Evolutionary conservation across 768 basidiomycete genomes (phyloP).

Genomic region (Filobasidium floriforme): DNA sequence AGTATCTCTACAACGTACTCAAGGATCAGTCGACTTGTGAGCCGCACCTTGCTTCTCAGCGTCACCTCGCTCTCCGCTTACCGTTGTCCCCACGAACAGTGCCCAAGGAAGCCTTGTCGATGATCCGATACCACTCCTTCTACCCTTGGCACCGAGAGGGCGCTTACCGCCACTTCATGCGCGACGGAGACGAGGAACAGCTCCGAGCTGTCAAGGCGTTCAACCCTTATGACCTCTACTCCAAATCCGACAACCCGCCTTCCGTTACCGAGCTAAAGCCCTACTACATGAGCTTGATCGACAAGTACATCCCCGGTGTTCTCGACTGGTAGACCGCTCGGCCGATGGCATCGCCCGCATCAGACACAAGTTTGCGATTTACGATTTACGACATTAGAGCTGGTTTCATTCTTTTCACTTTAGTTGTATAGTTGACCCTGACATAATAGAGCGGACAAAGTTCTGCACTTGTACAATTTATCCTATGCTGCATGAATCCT

Average conservation of each 20-base stretch:
- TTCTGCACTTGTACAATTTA: no score
- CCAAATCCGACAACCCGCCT: slow-evolving; percentile 69
- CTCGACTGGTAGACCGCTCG: slow-evolving; percentile 60
- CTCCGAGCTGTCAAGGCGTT: slow-evolving; percentile 65
- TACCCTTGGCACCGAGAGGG: slow-evolving; percentile 91
- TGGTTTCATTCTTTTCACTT: neutral
- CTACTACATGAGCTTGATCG: slow-evolving; percentile 75
- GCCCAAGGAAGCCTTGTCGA: slow-evolving; percentile 71
- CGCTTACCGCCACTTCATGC: slow-evolving; percentile 72
- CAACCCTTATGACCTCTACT: slow-evolving; percentile 92
- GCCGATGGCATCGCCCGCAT: neutral
- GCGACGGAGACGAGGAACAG: slow-evolving; percentile 52
- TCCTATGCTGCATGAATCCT: no score
- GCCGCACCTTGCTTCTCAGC: slow-evolving; percentile 8
- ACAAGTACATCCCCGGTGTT: slow-evolving; percentile 73
- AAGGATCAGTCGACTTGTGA: slow-evolving; percentile 65
- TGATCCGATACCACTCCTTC: slow-evolving; percentile 93
- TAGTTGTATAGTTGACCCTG: no score
- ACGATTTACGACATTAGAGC: no score
- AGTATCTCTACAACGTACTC: slow-evolving; percentile 79
- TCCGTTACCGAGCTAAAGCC: slow-evolving; percentile 59
- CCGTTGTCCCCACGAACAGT: slow-evolving; percentile 38
- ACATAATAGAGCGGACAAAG: no score
- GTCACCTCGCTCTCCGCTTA: neutral
- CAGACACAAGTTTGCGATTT: no score